Conservation (phyloP, 495 filamentous ascomycete species). For the Trypethelium eluteriae region DNA sequence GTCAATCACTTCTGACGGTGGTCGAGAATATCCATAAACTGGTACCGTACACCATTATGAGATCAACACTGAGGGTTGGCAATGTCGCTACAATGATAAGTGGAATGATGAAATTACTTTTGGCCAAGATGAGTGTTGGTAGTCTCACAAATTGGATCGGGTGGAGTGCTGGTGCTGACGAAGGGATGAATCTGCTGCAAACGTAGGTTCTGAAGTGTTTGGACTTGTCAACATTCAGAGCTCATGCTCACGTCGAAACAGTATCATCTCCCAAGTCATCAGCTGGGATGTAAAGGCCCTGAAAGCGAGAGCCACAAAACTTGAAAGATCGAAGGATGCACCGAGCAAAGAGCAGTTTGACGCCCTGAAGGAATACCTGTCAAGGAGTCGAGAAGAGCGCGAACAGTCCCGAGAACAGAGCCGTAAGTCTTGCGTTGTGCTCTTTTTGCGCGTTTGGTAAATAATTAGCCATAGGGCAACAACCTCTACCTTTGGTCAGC, state of each 20-base stretch:
- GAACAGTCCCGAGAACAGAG: constrained; percentile 42
- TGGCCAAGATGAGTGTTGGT: constrained; percentile 56
- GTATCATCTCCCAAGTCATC: constrained; percentile 56
- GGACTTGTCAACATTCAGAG: not conserved
- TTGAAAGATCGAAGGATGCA: constrained; percentile 44
- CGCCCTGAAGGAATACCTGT: constrained; percentile 43
- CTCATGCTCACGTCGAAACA: constrained; percentile 21
- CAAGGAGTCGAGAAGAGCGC: constrained; percentile 41
- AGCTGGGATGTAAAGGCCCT: constrained; percentile 54
- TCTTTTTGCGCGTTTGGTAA: not conserved
- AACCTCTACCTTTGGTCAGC: constrained; percentile 45
- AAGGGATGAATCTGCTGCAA: constrained; percentile 64
- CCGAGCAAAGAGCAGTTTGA: constrained; percentile 44
- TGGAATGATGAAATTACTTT: constrained; percentile 52
- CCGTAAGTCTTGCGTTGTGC: constrained; percentile 14
- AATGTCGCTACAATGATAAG: constrained; percentile 64
- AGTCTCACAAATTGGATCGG: constrained; percentile 61
- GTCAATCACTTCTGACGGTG: constrained; percentile 53
- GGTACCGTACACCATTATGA: constrained; percentile 52
- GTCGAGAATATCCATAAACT: constrained; percentile 50
- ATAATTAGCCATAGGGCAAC: constrained; percentile 17
- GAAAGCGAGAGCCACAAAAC: constrained; percentile 44
- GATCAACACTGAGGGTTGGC: constrained; percentile 56
- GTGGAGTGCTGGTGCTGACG: constrained; percentile 47
- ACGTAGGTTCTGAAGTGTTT: constrained; percentile 34